These are phyloP conservation scores for Stereocaulon alpinum DNA, from an alignment of 495 filamentous ascomycete species.

Conservation along the genomic window DNA sequence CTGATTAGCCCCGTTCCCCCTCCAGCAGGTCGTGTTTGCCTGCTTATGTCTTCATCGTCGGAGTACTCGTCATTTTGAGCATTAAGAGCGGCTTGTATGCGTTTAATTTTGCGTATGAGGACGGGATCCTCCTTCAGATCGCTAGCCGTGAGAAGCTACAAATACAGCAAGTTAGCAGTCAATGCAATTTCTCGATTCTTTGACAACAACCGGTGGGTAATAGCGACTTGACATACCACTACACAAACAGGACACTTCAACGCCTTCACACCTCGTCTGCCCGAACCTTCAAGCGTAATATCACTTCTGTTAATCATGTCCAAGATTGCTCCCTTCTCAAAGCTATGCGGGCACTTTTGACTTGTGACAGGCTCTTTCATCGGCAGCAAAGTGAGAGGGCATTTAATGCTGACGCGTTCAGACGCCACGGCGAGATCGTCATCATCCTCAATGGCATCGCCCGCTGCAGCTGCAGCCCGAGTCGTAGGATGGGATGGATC, in stretches of 20 bases:
- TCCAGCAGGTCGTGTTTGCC: not conserved
- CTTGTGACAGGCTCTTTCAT: constrained; percentile 67
- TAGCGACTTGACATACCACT: constrained; percentile 17
- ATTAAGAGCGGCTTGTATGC: constrained; percentile 16
- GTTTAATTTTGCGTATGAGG: constrained; percentile 32
- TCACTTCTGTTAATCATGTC: constrained; percentile 43
- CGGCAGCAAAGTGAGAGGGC: constrained; percentile 66
- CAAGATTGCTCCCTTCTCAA: constrained; percentile 63
- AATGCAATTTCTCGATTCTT: not conserved
- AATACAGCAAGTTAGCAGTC: not conserved
- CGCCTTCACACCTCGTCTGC: constrained; percentile 22
- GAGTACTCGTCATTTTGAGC: constrained; percentile 32
- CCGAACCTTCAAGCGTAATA: constrained; percentile 16
- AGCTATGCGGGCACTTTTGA: constrained; percentile 70
- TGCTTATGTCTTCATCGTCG: constrained; percentile 15
- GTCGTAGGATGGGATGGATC: constrained; percentile 11
- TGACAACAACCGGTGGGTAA: too few species aligned
- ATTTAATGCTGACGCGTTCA: constrained; percentile 61
- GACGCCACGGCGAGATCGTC: constrained; percentile 68
- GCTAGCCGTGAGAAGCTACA: constrained; percentile 26
- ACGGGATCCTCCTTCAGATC: constrained; percentile 37
- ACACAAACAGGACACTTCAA: constrained; percentile 44
- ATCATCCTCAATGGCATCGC: constrained; percentile 38
- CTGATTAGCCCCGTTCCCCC: constrained; percentile 8
- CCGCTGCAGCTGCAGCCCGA: constrained; percentile 23